Conservation (phyloP, 2,329 filamentous ascomycete species). For the Trichoderma arundinaceum region DNA sequence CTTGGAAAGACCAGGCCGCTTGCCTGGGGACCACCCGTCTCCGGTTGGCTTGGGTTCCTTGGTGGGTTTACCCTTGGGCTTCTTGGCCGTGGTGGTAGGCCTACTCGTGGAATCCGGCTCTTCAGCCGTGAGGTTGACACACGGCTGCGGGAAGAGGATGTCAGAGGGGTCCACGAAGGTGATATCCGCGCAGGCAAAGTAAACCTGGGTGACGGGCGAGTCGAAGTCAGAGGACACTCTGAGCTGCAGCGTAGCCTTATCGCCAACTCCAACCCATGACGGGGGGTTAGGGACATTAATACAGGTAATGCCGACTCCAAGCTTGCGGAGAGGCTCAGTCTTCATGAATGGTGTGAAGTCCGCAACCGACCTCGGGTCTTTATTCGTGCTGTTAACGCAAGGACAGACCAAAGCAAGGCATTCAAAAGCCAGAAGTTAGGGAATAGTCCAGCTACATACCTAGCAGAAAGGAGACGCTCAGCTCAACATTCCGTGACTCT, state of each 20-base stretch:
- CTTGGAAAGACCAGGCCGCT: background rate
- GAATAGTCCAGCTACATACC: background rate
- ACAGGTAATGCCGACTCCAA: background rate
- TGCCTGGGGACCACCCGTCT: background rate
- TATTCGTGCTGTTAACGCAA: background rate
- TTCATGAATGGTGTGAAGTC: background rate
- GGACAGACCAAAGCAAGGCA: no score
- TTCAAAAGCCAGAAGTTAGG: background rate
- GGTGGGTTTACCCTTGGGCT: background rate
- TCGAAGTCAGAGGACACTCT: background rate
- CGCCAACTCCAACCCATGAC: background rate
- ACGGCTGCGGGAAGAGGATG: background rate
- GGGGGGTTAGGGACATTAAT: conserved; percentile 33
- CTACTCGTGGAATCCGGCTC: background rate
- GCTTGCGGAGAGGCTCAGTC: background rate
- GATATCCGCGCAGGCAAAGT: background rate
- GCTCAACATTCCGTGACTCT: conserved; percentile 56
- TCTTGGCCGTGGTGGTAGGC: no score
- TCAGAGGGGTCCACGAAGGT: background rate
- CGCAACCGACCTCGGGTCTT: background rate
- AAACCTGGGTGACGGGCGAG: background rate
- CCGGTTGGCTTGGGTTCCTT: background rate
- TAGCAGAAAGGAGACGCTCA: conserved; percentile 52
- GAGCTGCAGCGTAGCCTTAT: background rate
- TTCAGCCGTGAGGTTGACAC: background rate